Evolutionary conservation across 225 moss, liverwort and hornwort species (phyloP).

Genomic region (Bryum argenteum): DNA sequence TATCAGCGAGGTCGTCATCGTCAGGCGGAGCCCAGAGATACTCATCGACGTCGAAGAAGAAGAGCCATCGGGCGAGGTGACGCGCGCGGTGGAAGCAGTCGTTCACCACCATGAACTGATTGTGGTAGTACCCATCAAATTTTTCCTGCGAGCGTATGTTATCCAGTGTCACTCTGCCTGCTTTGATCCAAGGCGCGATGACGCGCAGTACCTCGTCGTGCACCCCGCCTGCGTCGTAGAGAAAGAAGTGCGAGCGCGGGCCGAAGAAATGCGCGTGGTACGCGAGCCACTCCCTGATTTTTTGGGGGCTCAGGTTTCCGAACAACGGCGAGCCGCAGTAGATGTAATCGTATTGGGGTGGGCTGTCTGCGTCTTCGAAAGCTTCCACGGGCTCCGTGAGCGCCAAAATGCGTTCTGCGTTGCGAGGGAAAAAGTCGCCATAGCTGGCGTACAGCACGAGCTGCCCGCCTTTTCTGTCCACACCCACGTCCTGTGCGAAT

Average conservation of each 20-base stretch:
- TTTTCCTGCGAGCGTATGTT: constrained; percentile 67
- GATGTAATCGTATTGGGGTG: constrained; percentile 54
- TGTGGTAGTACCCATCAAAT: constrained; percentile 80
- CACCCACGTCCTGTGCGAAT: constrained; percentile 56
- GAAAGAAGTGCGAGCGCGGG: constrained; percentile 63
- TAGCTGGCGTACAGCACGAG: constrained; percentile 60
- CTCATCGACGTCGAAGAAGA: constrained; percentile 95
- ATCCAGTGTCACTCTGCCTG: constrained; percentile 68
- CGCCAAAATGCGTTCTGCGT: constrained; percentile 49
- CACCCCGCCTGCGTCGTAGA: constrained; percentile 83
- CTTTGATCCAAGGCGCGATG: constrained; percentile 70
- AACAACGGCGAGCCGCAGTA: constrained; percentile 90
- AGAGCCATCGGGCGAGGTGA: constrained; percentile 64
- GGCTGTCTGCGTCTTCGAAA: constrained; percentile 34
- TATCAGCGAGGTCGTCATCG: constrained; percentile 21
- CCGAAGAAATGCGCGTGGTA: constrained; percentile 78
- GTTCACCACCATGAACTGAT: constrained; percentile 82
- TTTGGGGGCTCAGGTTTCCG: constrained; percentile 69
- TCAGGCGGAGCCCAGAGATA: constrained; percentile 61
- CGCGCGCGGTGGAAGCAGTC: constrained; percentile 82
- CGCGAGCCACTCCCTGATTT: constrained; percentile 82
- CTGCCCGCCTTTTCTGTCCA: constrained; percentile 59
- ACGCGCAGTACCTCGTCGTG: constrained; percentile 64
- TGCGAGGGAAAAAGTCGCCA: constrained; percentile 39
- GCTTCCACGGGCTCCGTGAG: constrained; percentile 53